Evolutionary conservation across 176 grass and related monocot genomes (phyloP).

Genomic region (Microstegium vimineum): DNA sequence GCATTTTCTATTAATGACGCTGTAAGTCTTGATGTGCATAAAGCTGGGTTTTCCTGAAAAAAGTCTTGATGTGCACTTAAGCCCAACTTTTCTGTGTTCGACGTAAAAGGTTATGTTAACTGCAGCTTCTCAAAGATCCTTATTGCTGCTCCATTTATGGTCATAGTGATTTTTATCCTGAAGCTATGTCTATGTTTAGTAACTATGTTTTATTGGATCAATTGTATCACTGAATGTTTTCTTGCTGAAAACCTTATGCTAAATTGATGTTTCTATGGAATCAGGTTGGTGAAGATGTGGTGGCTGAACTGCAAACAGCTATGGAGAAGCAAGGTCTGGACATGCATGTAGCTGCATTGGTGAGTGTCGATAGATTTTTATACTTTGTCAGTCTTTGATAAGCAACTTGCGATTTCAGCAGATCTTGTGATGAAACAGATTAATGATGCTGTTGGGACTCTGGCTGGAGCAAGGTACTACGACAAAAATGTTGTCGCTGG

Average conservation of each 20-base stretch:
- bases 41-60: no score
- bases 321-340: constrained; percentile 75
- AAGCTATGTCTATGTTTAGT: not conserved
- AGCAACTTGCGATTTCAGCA: not conserved
- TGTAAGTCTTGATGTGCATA: constrained; percentile 39
- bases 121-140: not conserved
- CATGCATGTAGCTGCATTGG: constrained; percentile 80
- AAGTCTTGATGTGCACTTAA: constrained; percentile 9
- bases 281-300: constrained; percentile 81
- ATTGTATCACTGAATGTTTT: not conserved
- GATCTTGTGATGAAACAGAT: constrained; percentile 49
- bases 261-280: constrained; percentile 20
- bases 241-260: not conserved
- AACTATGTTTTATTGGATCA: not conserved
- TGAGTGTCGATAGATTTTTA: constrained; percentile 14
- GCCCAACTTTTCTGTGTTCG: not conserved
- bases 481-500: constrained; percentile 70
- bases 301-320: constrained; percentile 55
- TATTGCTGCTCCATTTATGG: not conserved
- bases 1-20: constrained; percentile 78
- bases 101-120: not conserved
- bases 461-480: constrained; percentile 74
- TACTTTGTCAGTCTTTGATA: not conserved
- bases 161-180: not conserved
- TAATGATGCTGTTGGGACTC: constrained; percentile 84